phyloP scores from a whole-genome alignment of 2,329 filamentous ascomycete genomes.

The Arthroderma sp. region DNA sequence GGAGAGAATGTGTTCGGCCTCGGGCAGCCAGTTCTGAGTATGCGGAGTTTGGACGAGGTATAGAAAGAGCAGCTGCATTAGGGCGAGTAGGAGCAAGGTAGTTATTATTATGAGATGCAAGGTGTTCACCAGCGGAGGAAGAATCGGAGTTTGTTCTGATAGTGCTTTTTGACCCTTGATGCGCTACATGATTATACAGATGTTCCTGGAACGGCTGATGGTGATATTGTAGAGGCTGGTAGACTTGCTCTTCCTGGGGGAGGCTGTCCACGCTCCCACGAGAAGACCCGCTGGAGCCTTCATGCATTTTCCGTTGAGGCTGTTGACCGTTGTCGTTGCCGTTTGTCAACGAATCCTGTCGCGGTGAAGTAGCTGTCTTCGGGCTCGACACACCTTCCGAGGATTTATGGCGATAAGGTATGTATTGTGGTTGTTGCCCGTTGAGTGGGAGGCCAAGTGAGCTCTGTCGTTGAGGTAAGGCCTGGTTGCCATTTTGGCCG shows the following conservation, averaged over 20 bases:
- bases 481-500: constrained; percentile 10
- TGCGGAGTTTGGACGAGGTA: constrained; percentile 59
- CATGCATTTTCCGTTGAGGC: constrained; percentile 5
- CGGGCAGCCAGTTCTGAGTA: constrained; percentile 60
- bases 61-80: constrained; percentile 41
- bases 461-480: constrained; percentile 9
- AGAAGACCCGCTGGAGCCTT: constrained; percentile 19
- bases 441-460: background rate
- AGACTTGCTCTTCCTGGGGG: constrained; percentile 18
- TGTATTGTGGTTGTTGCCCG: background rate
- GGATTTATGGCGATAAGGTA: background rate
- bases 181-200: constrained; percentile 10
- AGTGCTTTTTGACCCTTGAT: constrained; percentile 17
- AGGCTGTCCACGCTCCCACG: constrained; percentile 25
- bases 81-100: constrained; percentile 44
- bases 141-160: constrained; percentile 18
- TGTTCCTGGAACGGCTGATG: constrained; percentile 35
- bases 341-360: background rate
- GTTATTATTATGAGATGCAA: constrained; percentile 33
- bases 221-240: constrained; percentile 39
- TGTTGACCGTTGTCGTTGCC: background rate
- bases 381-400: background rate
- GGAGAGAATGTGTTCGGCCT: constrained; percentile 46
- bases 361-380: background rate
- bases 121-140: constrained; percentile 35